phyloP scores from a whole-genome alignment of 2,329 filamentous ascomycete genomes.

The Ilyonectria mors-panacis region DNA sequence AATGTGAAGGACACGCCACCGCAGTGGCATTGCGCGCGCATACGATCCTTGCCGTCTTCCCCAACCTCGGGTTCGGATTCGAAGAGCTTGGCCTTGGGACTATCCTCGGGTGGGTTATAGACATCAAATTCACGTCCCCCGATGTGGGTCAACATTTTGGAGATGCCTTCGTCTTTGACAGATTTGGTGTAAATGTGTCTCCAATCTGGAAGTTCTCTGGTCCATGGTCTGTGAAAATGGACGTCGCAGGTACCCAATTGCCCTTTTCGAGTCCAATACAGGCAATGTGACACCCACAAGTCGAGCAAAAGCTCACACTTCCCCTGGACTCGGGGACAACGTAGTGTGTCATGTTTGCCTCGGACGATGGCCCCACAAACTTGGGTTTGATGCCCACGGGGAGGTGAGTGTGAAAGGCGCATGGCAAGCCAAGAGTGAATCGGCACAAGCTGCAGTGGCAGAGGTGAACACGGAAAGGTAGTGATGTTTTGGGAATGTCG shows the following conservation, averaged over 20 bases:
- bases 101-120: constrained; percentile 55
- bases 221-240: constrained; percentile 57
- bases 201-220: constrained; percentile 53
- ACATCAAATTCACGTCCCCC: constrained; percentile 48
- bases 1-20: constrained; percentile 64
- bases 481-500: constrained; percentile 53
- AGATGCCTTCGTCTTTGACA: constrained; percentile 55
- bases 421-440: constrained; percentile 58
- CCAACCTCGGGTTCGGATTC: constrained; percentile 51
- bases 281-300: constrained; percentile 63
- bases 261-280: constrained; percentile 51
- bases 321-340: constrained; percentile 46
- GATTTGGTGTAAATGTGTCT: constrained; percentile 56
- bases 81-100: constrained; percentile 46
- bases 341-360: constrained; percentile 56
- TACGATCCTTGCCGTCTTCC: constrained; percentile 54
- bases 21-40: constrained; percentile 63
- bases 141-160: constrained; percentile 53
- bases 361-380: constrained; percentile 58
- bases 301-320: constrained; percentile 61
- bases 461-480: constrained; percentile 60
- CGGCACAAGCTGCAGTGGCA: constrained; percentile 65
- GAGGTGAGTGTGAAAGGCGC: constrained; percentile 59
- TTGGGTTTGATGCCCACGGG: constrained; percentile 53
- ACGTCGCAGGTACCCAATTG: constrained; percentile 57